Conservation (phyloP, 768 basidiomycete species). For the Pleurotus eryngii region DNA sequence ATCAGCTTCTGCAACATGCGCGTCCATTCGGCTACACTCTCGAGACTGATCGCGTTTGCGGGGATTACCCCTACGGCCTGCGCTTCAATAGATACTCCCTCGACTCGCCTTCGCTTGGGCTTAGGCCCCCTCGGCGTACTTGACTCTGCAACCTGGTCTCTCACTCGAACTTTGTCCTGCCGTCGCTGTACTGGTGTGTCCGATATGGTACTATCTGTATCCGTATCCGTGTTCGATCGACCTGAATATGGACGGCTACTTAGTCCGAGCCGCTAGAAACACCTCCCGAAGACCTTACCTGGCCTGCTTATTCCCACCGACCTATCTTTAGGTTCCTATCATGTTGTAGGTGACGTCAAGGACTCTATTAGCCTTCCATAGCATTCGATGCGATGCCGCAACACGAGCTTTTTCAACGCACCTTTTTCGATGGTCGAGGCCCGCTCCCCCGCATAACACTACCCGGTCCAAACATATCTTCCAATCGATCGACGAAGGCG, state of each 20-base stretch:
- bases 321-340: background rate
- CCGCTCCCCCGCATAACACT: slow-evolving; percentile 6
- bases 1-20: slow-evolving; percentile 11
- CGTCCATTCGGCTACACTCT: slow-evolving; percentile 4
- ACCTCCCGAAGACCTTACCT: background rate
- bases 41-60: background rate
- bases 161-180: no score
- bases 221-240: no score
- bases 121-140: no score
- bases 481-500: slow-evolving; percentile 2
- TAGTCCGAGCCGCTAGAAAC: background rate
- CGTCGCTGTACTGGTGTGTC: no score
- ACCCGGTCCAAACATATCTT: slow-evolving; percentile 11
- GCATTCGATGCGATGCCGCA: background rate
- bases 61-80: background rate
- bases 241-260: no score
- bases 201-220: no score
- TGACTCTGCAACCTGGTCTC: no score
- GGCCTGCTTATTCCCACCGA: background rate
- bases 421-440: slow-evolving; percentile 4
- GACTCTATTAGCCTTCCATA: background rate
- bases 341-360: background rate
- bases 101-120: no score
- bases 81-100: no score
- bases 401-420: background rate